Evolutionary conservation across 2,329 filamentous ascomycete species (phyloP).

Genomic region (Xylariaceae sp.): DNA sequence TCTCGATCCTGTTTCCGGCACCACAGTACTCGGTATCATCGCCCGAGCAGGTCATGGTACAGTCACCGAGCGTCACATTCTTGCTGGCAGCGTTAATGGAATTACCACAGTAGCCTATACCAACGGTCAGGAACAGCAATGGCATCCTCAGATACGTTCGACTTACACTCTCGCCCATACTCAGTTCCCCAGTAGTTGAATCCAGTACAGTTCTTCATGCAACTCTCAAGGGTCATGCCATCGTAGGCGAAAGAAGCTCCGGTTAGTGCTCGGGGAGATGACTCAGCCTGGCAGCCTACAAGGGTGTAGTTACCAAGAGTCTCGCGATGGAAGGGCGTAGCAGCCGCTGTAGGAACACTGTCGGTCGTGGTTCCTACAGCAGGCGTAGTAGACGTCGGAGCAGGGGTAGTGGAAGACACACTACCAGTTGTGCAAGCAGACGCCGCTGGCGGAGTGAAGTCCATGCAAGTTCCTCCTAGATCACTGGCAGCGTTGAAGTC

Average conservation of each 20-base stretch:
- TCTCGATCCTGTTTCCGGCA: slow-evolving; percentile 41
- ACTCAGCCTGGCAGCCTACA: slow-evolving; percentile 50
- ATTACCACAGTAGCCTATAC: slow-evolving; percentile 47
- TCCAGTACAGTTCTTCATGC: slow-evolving; percentile 44
- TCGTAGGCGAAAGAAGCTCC: slow-evolving; percentile 43
- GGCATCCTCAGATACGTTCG: neutral
- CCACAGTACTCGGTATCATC: slow-evolving; percentile 42
- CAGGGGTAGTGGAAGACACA: neutral
- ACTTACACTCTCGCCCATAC: slow-evolving; percentile 50
- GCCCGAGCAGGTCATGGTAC: slow-evolving; percentile 42
- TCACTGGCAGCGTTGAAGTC: slow-evolving; percentile 48
- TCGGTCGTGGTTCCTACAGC: slow-evolving; percentile 21
- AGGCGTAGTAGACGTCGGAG: neutral
- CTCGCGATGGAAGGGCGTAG: slow-evolving; percentile 36
- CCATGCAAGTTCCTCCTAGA: slow-evolving; percentile 43
- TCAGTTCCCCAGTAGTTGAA: slow-evolving; percentile 51
- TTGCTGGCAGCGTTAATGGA: slow-evolving; percentile 33
- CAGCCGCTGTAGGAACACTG: slow-evolving; percentile 28
- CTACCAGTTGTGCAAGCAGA: slow-evolving; percentile 24
- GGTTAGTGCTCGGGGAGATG: slow-evolving; percentile 42
- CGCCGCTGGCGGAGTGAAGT: slow-evolving; percentile 37
- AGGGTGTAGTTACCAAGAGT: slow-evolving; percentile 44
- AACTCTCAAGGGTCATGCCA: slow-evolving; percentile 49
- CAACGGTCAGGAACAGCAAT: slow-evolving; percentile 10
- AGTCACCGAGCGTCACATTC: slow-evolving; percentile 33